Percentiles rank a stretch among this genome's conserved stretches.
phyloP scores from a whole-genome alignment of 371 early-diverging fungal species.

The Massospora cicadina region DNA sequence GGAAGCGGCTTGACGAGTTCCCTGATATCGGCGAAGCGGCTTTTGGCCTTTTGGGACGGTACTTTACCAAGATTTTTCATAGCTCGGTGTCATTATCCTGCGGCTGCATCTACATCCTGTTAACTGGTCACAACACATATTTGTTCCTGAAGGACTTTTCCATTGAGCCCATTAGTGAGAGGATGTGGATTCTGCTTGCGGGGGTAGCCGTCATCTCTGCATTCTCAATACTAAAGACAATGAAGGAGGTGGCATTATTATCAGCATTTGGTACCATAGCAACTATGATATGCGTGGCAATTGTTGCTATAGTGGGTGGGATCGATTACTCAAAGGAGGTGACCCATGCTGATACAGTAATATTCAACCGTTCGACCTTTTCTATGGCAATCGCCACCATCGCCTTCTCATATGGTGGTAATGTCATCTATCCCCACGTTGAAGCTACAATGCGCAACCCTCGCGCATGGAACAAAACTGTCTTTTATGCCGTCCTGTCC shows the following conservation, averaged over 20 bases:
- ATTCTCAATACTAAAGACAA: constrained; percentile 25
- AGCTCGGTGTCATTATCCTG: constrained; percentile 49
- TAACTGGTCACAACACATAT: constrained; percentile 26
- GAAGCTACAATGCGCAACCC: constrained; percentile 73
- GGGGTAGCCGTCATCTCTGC: constrained; percentile 24
- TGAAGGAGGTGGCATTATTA: constrained; percentile 14
- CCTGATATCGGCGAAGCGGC: constrained; percentile 45
- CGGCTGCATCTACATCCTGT: constrained; percentile 54
- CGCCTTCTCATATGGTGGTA: constrained; percentile 65
- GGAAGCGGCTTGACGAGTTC: constrained; percentile 26
- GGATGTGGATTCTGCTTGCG: constrained; percentile 24
- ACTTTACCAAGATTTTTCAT: constrained; percentile 38
- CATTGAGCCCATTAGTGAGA: neutral
- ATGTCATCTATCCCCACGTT: constrained; percentile 67
- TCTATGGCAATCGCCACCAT: constrained; percentile 29
- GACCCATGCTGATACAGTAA: neutral
- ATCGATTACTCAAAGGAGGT: neutral
- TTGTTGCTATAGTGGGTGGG: constrained; percentile 11
- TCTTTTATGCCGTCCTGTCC: constrained; percentile 40
- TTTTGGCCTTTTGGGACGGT: constrained; percentile 37
- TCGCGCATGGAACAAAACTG: constrained; percentile 47
- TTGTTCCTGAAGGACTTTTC: neutral
- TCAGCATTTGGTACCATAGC: constrained; percentile 26
- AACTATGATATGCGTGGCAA: constrained; percentile 25
- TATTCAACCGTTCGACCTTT: neutral